A percentile compares a stretch with the other conserved stretches of the same genome.
Conservation (phyloP, 768 basidiomycete species). For the Boletus sp. region DNA sequence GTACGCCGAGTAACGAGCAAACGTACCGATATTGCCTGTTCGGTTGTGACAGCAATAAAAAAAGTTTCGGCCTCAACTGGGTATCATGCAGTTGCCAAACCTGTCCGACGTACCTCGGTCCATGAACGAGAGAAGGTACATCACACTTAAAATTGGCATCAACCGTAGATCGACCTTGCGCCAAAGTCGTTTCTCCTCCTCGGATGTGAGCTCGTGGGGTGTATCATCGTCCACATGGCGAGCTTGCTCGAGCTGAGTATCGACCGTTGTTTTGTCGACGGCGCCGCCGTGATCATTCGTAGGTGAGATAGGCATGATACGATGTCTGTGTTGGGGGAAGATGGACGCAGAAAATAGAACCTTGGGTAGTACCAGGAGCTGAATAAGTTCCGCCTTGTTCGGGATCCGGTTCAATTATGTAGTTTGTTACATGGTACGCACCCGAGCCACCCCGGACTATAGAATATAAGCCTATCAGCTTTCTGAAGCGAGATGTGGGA, state of each 20-base stretch:
- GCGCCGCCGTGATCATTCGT: neutral
- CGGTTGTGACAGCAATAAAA: neutral
- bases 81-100: neutral
- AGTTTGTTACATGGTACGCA: too few species aligned
- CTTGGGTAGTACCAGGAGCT: too few species aligned
- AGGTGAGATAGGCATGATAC: neutral
- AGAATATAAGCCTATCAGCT: too few species aligned
- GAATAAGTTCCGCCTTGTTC: neutral
- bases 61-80: neutral
- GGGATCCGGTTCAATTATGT: too few species aligned
- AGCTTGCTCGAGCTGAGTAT: neutral
- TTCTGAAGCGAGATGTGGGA: too few species aligned
- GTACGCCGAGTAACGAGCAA: neutral
- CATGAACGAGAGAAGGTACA: slow-evolving; percentile 64
- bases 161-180: slow-evolving; percentile 57
- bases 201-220: slow-evolving; percentile 17
- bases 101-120: slow-evolving; percentile 48
- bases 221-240: neutral
- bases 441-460: too few species aligned
- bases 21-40: slow-evolving; percentile 56
- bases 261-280: neutral
- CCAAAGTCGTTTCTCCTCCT: slow-evolving; percentile 54
- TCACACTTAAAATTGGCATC: slow-evolving; percentile 55
- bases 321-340: too few species aligned
- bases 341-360: neutral